phyloP scores from a whole-genome alignment of 768 basidiomycete species.

The Lactarius pseudohatsudake region DNA sequence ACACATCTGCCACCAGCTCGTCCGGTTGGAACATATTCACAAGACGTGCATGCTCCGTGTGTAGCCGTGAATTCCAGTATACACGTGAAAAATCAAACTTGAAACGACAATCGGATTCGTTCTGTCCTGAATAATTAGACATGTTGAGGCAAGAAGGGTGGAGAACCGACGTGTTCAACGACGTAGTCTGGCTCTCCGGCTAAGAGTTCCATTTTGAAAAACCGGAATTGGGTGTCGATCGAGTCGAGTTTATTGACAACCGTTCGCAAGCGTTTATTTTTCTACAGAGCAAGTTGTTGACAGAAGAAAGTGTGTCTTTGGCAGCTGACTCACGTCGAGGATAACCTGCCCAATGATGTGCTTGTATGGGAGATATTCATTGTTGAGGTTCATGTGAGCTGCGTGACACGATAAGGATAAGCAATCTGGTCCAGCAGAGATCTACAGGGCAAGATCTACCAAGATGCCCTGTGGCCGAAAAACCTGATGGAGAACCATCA shows the following conservation, averaged over 20 bases:
- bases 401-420: background rate
- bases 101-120: conserved; percentile 83
- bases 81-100: conserved; percentile 93
- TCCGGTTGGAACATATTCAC: conserved; percentile 69
- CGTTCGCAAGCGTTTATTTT: conserved; percentile 79
- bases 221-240: conserved; percentile 84
- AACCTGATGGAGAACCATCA: conserved; percentile 81
- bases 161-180: conserved; percentile 75
- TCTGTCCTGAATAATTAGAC: conserved; percentile 43
- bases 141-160: background rate
- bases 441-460: conserved; percentile 49
- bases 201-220: conserved; percentile 95
- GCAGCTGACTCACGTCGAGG: conserved; percentile 64
- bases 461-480: conserved; percentile 87
- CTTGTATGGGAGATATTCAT: conserved; percentile 91
- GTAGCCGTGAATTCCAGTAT: conserved; percentile 97
- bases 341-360: conserved; percentile 88
- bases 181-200: conserved; percentile 87
- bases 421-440: background rate
- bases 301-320: conserved; percentile 1
- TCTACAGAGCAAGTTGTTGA: conserved; percentile 47
- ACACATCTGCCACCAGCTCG: conserved; percentile 88
- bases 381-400: conserved; percentile 92
- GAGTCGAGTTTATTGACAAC: conserved; percentile 93
- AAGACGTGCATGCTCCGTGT: conserved; percentile 87